These are phyloP conservation scores for Phytopythium sindhum DNA, from an alignment of 352 stramenopile species.

Conservation along the genomic window DNA sequence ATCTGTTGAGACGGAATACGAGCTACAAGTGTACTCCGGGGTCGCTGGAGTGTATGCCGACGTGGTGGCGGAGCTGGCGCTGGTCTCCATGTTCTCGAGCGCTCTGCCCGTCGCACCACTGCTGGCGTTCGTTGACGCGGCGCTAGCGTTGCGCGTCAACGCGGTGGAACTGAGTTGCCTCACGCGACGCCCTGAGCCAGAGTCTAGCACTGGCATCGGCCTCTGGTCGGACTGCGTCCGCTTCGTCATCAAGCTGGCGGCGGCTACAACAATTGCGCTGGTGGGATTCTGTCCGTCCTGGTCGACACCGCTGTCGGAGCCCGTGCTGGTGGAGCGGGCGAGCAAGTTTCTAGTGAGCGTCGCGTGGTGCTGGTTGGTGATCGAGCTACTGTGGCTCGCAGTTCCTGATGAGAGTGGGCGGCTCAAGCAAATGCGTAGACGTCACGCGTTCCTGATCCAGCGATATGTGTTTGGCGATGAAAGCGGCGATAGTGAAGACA, in stretches of 20 bases:
- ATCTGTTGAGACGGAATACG: slow-evolving; percentile 12
- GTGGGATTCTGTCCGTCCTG: background rate
- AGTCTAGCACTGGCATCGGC: slow-evolving; percentile 14
- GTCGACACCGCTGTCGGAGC: background rate
- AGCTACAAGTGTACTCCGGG: slow-evolving; percentile 20
- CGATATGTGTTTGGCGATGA: slow-evolving; percentile 37
- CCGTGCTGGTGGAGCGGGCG: slow-evolving; percentile 26
- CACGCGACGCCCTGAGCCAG: slow-evolving; percentile 34
- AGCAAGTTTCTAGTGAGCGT: slow-evolving; percentile 34
- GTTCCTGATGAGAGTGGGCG: slow-evolving; percentile 24
- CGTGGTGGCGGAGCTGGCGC: slow-evolving; percentile 36
- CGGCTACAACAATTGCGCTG: slow-evolving; percentile 24
- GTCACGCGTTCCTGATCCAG: slow-evolving; percentile 40
- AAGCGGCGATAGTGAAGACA: background rate
- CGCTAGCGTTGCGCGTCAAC: slow-evolving; percentile 37
- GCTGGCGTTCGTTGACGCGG: slow-evolving; percentile 36
- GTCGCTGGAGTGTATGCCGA: slow-evolving; percentile 39
- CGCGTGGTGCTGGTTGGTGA: slow-evolving; percentile 23
- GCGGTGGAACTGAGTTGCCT: slow-evolving; percentile 42
- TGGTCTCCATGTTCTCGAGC: slow-evolving; percentile 44
- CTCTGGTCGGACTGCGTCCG: slow-evolving; percentile 31
- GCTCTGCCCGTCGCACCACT: slow-evolving; percentile 34
- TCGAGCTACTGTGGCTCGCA: slow-evolving; percentile 34
- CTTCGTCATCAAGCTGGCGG: slow-evolving; percentile 30
- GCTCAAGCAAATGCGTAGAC: slow-evolving; percentile 19